These are phyloP conservation scores for Ambrosia artemisiifolia DNA, from an alignment of 129 eudicot species.

Conservation along the genomic window DNA sequence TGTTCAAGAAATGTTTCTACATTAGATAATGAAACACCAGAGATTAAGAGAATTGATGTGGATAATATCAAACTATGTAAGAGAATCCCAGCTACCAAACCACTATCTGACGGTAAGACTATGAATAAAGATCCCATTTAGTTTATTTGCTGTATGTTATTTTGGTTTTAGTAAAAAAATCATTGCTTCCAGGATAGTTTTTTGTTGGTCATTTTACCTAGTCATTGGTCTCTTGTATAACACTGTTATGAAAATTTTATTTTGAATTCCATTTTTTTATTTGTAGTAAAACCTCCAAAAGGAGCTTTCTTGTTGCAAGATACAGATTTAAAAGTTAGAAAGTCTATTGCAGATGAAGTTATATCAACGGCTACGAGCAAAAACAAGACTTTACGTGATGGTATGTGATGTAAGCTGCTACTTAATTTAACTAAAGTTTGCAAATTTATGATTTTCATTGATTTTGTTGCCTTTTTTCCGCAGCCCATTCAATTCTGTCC, in stretches of 20 bases:
- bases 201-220: background rate
- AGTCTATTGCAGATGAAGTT: conserved; percentile 29
- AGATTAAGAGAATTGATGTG: conserved; percentile 13
- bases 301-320: conserved; percentile 30
- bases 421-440: conserved; percentile 8
- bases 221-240: conserved; percentile 2
- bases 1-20: conserved; percentile 19
- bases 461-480: conserved; percentile 10
- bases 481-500: conserved; percentile 75
- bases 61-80: conserved; percentile 24
- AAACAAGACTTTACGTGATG: conserved; percentile 57
- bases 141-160: background rate
- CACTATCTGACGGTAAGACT: conserved; percentile 39
- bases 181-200: background rate
- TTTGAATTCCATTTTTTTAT: conserved; percentile 10
- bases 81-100: conserved; percentile 25
- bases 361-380: conserved; percentile 23
- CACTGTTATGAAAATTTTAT: background rate
- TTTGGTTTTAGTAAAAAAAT: background rate
- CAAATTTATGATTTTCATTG: background rate
- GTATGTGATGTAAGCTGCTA: conserved; percentile 42
- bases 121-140: conserved; percentile 9
- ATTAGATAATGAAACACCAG: conserved; percentile 24
- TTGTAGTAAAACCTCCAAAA: conserved; percentile 35
- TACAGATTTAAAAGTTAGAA: conserved; percentile 21